These are phyloP conservation scores for Botrytis medusae DNA, from an alignment of 2,329 filamentous ascomycete species.

Conservation along the genomic window DNA sequence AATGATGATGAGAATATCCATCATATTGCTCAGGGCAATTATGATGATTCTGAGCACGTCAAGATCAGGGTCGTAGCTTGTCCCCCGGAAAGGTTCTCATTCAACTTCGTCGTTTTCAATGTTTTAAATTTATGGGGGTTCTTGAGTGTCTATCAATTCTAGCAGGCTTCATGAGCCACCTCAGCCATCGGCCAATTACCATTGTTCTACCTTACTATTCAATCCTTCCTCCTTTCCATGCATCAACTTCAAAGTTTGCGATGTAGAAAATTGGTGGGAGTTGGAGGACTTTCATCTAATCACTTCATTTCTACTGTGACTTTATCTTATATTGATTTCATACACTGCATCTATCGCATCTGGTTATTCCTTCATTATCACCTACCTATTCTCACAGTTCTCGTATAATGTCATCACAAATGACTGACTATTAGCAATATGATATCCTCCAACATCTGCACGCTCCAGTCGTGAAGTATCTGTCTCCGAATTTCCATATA, in stretches of 20 bases:
- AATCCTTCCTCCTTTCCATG: neutral
- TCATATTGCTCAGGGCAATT: neutral
- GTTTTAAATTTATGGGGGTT: neutral
- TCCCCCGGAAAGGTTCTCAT: neutral
- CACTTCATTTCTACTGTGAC: neutral
- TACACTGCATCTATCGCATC: neutral
- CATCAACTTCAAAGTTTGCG: neutral
- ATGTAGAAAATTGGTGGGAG: neutral
- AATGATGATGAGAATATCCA: too few relatives aligned
- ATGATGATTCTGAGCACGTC: neutral
- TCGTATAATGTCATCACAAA: neutral
- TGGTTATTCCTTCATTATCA: neutral
- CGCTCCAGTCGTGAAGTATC: too few relatives aligned
- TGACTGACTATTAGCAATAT: neutral
- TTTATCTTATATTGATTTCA: neutral
- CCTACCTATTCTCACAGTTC: too few relatives aligned
- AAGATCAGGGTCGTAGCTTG: neutral
- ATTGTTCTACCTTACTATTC: neutral
- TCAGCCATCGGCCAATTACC: neutral
- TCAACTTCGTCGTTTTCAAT: neutral
- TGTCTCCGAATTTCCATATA: neutral
- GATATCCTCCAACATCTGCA: neutral
- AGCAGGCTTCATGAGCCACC: neutral
- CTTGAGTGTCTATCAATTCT: neutral
- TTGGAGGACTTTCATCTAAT: neutral